Conservation (phyloP, 768 basidiomycete genomes). For the Leccinum subtestaceum region DNA sequence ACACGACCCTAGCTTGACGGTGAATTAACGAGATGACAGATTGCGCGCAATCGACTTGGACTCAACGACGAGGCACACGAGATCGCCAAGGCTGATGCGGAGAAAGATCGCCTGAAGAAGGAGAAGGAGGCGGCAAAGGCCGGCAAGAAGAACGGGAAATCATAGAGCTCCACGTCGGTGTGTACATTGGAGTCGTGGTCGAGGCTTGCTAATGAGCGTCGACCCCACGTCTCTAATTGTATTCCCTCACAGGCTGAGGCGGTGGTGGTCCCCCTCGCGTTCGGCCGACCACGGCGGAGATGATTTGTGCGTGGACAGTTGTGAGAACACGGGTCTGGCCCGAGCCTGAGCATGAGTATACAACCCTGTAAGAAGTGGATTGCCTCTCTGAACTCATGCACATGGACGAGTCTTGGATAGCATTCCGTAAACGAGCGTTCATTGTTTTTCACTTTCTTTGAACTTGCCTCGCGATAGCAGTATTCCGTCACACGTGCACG, state of each 20-base stretch:
- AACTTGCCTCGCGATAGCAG: background rate
- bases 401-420: background rate
- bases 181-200: background rate
- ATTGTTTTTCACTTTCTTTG: background rate
- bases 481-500: constrained; percentile 13
- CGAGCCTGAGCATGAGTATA: constrained; percentile 5
- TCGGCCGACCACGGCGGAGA: constrained; percentile 10
- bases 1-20: constrained; percentile 1
- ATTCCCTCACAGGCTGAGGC: background rate
- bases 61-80: constrained; percentile 88
- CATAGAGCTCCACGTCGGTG: constrained; percentile 17
- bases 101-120: constrained; percentile 54
- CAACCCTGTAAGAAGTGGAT: constrained; percentile 1
- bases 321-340: constrained; percentile 3
- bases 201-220: background rate
- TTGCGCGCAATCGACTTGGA: constrained; percentile 86
- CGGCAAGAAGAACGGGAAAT: constrained; percentile 34
- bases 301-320: constrained; percentile 10
- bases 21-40: constrained; percentile 42
- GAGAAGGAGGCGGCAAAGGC: constrained; percentile 52
- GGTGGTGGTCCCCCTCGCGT: background rate
- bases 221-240: constrained; percentile 1
- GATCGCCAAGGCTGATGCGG: constrained; percentile 66
- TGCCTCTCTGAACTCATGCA: background rate
- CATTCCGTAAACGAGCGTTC: background rate